Conservation (phyloP, 2,329 filamentous ascomycete genomes). For the Sordariomycetes sp. region DNA sequence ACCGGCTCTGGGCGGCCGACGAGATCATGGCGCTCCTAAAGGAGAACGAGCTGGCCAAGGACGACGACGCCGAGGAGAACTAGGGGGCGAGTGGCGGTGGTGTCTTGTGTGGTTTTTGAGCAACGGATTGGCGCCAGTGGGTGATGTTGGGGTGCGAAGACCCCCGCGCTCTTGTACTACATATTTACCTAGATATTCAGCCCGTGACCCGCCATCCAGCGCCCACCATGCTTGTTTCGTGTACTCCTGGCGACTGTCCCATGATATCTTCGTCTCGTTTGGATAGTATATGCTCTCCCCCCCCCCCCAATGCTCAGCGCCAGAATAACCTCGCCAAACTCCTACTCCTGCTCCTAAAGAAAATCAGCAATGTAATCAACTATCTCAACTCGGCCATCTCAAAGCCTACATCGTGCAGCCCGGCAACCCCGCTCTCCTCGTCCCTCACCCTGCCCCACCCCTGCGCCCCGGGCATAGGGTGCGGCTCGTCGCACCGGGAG, state of each 20-base stretch:
- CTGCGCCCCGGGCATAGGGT: constrained; percentile 27
- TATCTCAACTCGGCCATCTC: constrained; percentile 13
- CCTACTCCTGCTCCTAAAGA: background rate
- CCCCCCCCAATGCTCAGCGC: background rate
- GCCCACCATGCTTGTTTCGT: background rate
- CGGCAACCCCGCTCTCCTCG: constrained; percentile 33
- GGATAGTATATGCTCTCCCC: too few species aligned
- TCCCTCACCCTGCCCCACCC: constrained; percentile 34
- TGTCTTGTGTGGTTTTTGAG: background rate
- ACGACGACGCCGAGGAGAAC: constrained; percentile 58
- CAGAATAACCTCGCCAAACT: background rate
- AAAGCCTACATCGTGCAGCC: constrained; percentile 19
- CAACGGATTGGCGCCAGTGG: background rate
- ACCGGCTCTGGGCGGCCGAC: constrained; percentile 91
- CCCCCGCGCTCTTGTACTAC: constrained; percentile 1
- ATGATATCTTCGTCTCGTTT: background rate
- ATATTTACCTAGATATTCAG: constrained; percentile 2
- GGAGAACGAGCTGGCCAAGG: constrained; percentile 90
- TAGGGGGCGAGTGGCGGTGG: constrained; percentile 15
- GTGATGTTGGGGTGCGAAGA: background rate
- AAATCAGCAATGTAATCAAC: background rate
- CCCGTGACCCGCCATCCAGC: background rate
- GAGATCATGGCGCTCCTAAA: constrained; percentile 90
- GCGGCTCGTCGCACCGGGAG: constrained; percentile 41
- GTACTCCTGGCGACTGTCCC: background rate